Percentiles rank a stretch among this genome's conserved stretches.
Conservation (phyloP, 371 early-diverging fungal genomes). For the Gilbertella persicaria region DNA sequence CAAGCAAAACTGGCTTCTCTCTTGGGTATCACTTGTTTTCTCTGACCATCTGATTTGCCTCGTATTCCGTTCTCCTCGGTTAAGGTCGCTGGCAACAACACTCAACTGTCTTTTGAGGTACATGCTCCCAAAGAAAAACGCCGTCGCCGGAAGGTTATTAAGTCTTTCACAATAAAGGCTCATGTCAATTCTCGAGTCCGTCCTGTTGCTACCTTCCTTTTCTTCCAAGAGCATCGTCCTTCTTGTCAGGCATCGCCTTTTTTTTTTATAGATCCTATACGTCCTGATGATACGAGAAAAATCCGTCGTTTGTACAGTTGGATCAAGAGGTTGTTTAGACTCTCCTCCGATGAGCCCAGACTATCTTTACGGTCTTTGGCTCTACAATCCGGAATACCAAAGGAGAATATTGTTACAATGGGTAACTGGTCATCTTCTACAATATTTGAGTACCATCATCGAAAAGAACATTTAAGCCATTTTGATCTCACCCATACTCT, state of each 20-base stretch:
- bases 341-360: too few species aligned
- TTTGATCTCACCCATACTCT: background rate
- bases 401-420: conserved; percentile 2
- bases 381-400: background rate
- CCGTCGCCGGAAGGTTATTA: conserved; percentile 4
- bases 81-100: background rate
- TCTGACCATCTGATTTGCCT: background rate
- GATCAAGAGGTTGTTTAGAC: too few species aligned
- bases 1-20: too few species aligned
- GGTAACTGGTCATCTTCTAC: background rate
- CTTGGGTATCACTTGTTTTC: background rate
- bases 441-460: conserved; percentile 2
- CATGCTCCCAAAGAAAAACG: conserved; percentile 14
- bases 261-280: too few species aligned
- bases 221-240: background rate
- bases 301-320: too few species aligned
- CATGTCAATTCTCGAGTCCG: background rate
- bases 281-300: too few species aligned
- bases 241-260: too few species aligned
- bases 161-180: conserved; percentile 5
- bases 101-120: conserved; percentile 2
- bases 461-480: background rate
- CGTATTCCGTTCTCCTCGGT: conserved; percentile 1
- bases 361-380: too few species aligned
- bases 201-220: background rate